Conservation (phyloP, 2,329 filamentous ascomycete genomes). For the Alternaria rosae region DNA sequence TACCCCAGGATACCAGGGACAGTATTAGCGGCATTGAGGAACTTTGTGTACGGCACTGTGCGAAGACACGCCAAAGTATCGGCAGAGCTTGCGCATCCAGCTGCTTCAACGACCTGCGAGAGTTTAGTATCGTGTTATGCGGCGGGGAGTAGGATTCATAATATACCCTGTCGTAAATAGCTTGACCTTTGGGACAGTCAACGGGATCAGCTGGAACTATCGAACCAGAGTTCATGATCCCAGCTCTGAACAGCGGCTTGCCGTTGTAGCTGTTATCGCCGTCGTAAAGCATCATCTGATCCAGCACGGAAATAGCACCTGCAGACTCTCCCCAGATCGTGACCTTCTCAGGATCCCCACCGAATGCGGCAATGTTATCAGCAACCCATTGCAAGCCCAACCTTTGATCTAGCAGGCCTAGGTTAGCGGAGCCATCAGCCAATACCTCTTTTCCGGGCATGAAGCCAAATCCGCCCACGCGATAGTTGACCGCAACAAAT, state of each 20-base stretch:
- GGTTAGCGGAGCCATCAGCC: slow-evolving; percentile 71
- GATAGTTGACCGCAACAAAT: slow-evolving; percentile 81
- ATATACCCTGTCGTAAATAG: slow-evolving; percentile 59
- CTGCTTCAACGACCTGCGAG: slow-evolving; percentile 54
- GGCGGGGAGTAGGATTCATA: not conserved
- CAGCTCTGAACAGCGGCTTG: slow-evolving; percentile 75
- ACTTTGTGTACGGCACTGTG: slow-evolving; percentile 54
- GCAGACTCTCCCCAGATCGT: slow-evolving; percentile 76
- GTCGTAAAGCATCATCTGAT: slow-evolving; percentile 78
- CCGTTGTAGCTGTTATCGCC: slow-evolving; percentile 79
- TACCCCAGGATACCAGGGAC: slow-evolving; percentile 74
- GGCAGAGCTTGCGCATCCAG: slow-evolving; percentile 53
- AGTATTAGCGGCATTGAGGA: slow-evolving; percentile 71
- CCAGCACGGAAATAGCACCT: slow-evolving; percentile 71
- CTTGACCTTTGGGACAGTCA: slow-evolving; percentile 71
- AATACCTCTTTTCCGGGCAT: slow-evolving; percentile 72
- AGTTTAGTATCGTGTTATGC: slow-evolving; percentile 63
- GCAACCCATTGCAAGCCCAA: slow-evolving; percentile 78
- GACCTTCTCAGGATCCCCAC: slow-evolving; percentile 79
- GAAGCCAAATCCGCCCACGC: slow-evolving; percentile 77
- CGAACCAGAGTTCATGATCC: slow-evolving; percentile 69
- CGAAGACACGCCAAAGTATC: slow-evolving; percentile 60
- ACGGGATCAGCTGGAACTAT: slow-evolving; percentile 59
- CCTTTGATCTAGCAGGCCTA: slow-evolving; percentile 76
- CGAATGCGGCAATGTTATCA: slow-evolving; percentile 79